Conservation (phyloP, 2,329 filamentous ascomycete species). For the Epichloe festucae region DNA sequence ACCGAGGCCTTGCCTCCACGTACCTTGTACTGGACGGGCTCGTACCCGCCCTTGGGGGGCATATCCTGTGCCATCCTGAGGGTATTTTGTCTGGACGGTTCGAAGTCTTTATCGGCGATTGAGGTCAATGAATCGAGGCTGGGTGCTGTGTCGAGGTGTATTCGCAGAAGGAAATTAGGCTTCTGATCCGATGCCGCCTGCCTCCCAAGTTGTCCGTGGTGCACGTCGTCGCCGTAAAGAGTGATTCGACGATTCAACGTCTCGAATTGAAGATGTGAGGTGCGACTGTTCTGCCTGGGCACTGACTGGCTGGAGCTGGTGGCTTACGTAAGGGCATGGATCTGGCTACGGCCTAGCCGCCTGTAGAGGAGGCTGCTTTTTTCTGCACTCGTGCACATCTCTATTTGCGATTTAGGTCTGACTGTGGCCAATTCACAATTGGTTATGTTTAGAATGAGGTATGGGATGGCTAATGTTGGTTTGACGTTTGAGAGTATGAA, state of each 20-base stretch:
- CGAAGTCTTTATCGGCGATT: neutral
- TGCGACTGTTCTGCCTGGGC: neutral
- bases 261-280: neutral
- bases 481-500: too few relatives aligned
- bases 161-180: neutral
- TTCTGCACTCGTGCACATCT: neutral
- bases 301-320: neutral
- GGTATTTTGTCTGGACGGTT: conserved; percentile 4
- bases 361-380: neutral
- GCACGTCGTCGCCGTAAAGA: neutral
- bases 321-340: neutral
- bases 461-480: too few relatives aligned
- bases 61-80: conserved; percentile 90
- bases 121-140: neutral
- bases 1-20: conserved; percentile 15
- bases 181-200: neutral
- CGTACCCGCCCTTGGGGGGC: conserved; percentile 89
- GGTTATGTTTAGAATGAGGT: too few relatives aligned
- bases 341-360: neutral
- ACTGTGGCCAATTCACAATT: too few relatives aligned
- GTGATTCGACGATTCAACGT: neutral
- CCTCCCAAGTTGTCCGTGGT: neutral
- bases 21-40: conserved; percentile 94
- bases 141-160: neutral
- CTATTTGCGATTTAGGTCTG: too few relatives aligned